Percentiles rank a stretch among this genome's conserved stretches.
Conservation (phyloP, 148 eudicot genomes). For the Camellia granthamiana region DNA sequence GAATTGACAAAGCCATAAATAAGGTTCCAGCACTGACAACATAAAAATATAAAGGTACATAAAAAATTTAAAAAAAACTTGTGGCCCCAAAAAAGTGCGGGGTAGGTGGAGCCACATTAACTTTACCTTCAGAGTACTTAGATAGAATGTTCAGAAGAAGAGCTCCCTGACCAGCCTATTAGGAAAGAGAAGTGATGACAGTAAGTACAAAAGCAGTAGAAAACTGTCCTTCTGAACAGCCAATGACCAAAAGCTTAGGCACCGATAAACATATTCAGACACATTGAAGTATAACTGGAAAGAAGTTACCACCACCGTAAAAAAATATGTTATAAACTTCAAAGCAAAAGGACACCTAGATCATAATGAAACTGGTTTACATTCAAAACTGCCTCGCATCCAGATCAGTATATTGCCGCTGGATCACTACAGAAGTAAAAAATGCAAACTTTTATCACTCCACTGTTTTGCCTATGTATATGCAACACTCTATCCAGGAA, state of each 20-base stretch:
- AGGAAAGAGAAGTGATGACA: neutral
- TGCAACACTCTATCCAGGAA: neutral
- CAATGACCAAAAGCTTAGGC: neutral
- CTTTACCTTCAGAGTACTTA: slow-evolving; percentile 81
- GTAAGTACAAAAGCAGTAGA: neutral
- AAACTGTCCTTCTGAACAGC: neutral
- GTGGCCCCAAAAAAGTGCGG: neutral
- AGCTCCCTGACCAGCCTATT: slow-evolving; percentile 82
- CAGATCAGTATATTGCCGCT: neutral
- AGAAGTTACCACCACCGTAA: neutral
- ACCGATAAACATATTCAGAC: neutral
- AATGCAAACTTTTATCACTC: neutral
- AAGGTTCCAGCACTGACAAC: neutral
- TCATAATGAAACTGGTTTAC: neutral
- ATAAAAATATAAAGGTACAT: too few species aligned
- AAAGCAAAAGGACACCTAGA: neutral
- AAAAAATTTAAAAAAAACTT: neutral
- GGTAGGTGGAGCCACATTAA: neutral
- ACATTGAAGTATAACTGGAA: neutral
- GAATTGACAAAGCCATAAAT: slow-evolving; percentile 8
- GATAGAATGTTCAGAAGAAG: slow-evolving; percentile 87
- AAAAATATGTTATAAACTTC: too few species aligned
- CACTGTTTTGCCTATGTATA: neutral
- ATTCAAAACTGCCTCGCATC: neutral
- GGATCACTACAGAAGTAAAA: neutral